Percentiles rank a stretch among this genome's conserved stretches.
Conservation (phyloP, 495 filamentous ascomycete genomes). For the Penicillium longicatenatum region DNA sequence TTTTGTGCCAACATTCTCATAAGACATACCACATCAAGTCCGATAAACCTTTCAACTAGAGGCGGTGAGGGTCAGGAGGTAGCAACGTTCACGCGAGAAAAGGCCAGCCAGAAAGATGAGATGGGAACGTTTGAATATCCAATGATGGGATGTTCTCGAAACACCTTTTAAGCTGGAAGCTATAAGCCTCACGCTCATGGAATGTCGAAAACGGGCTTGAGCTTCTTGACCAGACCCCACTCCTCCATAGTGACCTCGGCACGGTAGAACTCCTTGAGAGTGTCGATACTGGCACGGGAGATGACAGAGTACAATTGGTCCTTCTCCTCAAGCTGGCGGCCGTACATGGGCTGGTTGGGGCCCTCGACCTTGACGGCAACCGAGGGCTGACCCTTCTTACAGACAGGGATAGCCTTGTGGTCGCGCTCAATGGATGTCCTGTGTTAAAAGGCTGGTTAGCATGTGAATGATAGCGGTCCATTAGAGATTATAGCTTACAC, state of each 20-base stretch:
- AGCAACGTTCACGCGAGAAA: slow-evolving; percentile 3
- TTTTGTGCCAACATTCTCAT: slow-evolving; percentile 5
- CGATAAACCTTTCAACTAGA: neutral
- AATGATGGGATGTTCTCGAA: neutral
- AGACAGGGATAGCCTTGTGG: slow-evolving; percentile 87
- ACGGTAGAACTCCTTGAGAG: slow-evolving; percentile 93
- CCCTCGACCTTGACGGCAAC: slow-evolving; percentile 98
- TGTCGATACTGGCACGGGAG: slow-evolving; percentile 85
- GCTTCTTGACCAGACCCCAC: slow-evolving; percentile 87
- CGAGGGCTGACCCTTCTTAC: slow-evolving; percentile 94
- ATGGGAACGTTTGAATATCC: slow-evolving; percentile 1
- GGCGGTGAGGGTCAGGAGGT: neutral
- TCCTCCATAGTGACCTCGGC: slow-evolving; percentile 90
- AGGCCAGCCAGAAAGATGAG: neutral
- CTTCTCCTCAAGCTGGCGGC: slow-evolving; percentile 92
- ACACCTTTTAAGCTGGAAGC: neutral
- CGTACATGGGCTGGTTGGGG: slow-evolving; percentile 90
- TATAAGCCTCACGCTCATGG: slow-evolving; percentile 43
- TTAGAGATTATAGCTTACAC: slow-evolving; percentile 68
- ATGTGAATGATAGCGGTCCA: neutral
- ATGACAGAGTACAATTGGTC: slow-evolving; percentile 87
- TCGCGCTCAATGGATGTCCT: slow-evolving; percentile 95
- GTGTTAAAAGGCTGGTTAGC: slow-evolving; percentile 12
- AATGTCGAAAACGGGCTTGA: slow-evolving; percentile 94
- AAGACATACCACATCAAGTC: slow-evolving; percentile 8